Base-by-base conservation (phyloP, 73 alveolate genomes). In the Chromera velia region DNA sequence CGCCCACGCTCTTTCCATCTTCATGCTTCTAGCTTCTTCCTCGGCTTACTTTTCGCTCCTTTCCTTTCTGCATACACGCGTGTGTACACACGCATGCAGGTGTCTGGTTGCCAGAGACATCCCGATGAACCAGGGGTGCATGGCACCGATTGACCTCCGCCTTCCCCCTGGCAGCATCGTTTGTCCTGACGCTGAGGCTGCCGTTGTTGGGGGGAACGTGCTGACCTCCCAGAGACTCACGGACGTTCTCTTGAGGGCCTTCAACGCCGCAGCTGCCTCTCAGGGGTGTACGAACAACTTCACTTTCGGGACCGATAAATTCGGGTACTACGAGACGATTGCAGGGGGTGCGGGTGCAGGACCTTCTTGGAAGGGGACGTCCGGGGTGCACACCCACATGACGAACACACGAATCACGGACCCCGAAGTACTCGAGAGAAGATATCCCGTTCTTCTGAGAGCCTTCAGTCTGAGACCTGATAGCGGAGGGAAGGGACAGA, bases 261-360 rank as follows among this genome's bases (percentile, higher is more conserved):
- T 93, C 75, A 45, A 77, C 1, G 93, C 91, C 0, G 83, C 91
- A 75, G 96, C 98, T 33, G 96, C 93, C 26, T 89, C 96, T 0
- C 85, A 91, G 67, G 98, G 98, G 10, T 89, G 96, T 34, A 93
- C 91, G 98, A 93, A 93, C 80, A 93, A 93, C 80, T 74, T 93
- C 40, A 89, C 96, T 0, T 93, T 93, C 70, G 98, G 98, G 24
- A 90, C 88, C 71, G 76, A 62, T 19, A 73, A 81, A 34, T 74
- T 82, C 32, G 91, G 90, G 0, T 93, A 88, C 75, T 93, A 93
- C 80, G 98, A 93, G 73, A 93, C 98, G 1, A 91, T 93, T 0
- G 93, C 92, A 29, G 98, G 96, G 45, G 98, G 98, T 0, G 85
- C 94, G 9, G 98, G 98, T 40, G 98, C 98, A 27, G 96, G 96